phyloP scores from a whole-genome alignment of 768 basidiomycete species.

The Chalciporus pseudorubinellus region DNA sequence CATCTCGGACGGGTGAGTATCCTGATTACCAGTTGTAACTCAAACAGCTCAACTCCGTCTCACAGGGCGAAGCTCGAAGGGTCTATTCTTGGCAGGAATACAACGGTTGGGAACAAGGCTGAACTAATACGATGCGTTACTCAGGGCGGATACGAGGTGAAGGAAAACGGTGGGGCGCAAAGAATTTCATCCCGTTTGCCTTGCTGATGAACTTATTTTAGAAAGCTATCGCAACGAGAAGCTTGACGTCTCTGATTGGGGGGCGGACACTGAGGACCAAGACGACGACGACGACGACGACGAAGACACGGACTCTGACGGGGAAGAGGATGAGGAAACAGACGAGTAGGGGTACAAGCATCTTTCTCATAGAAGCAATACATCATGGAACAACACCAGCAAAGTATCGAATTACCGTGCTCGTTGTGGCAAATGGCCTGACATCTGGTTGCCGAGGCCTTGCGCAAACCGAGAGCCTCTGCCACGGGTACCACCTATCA shows the following conservation, averaged over 20 bases:
- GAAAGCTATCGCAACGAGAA: slow-evolving; percentile 57
- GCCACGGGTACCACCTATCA: slow-evolving; percentile 60
- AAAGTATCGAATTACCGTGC: slow-evolving; percentile 15
- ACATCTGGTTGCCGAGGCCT: slow-evolving; percentile 80
- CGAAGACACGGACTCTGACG: slow-evolving; percentile 10
- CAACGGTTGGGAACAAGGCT: slow-evolving; percentile 67
- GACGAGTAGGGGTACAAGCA: slow-evolving; percentile 1
- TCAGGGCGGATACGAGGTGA: slow-evolving; percentile 75
- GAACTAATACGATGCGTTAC: slow-evolving; percentile 68
- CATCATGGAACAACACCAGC: background rate
- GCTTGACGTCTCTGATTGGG: slow-evolving; percentile 57
- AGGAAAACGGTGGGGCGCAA: slow-evolving; percentile 50
- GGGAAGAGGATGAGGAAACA: slow-evolving; percentile 12
- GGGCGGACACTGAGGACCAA: slow-evolving; percentile 33
- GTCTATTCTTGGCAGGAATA: slow-evolving; percentile 72
- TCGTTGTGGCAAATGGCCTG: slow-evolving; percentile 30
- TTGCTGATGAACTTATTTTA: slow-evolving; percentile 20
- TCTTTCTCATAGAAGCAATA: background rate
- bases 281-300: slow-evolving; percentile 28
- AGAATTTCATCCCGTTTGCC: background rate
- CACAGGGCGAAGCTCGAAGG: slow-evolving; percentile 72
- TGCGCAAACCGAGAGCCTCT: slow-evolving; percentile 81
- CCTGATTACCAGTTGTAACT: background rate
- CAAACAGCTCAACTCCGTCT: slow-evolving; percentile 5
- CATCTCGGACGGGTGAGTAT: slow-evolving; percentile 73